Evolutionary conservation across 352 stramenopile genomes (phyloP), one percentile per base, ranked within the genome.

Genomic region (Phytopythium vexans): DNA sequence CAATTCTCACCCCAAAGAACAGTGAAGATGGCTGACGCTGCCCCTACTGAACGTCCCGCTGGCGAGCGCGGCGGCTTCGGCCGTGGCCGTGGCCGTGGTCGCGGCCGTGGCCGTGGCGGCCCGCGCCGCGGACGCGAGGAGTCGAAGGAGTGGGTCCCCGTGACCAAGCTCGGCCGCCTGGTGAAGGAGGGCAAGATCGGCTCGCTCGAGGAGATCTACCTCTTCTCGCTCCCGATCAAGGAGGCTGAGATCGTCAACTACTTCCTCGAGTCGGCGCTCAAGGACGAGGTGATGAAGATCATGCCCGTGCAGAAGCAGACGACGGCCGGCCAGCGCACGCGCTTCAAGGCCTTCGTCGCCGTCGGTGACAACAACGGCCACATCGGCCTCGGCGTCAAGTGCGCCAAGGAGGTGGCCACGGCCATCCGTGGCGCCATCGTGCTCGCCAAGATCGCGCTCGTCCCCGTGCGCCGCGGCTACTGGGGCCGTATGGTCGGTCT

Each of bases 271-370:
- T 74, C 96, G 55, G 96, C 93, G 77, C 96, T 99, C 55, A 98
- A 99, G 75, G 97, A 99, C 76, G 97, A 99, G 72, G 97, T 99
- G 49, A 99, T 99, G 97, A 99, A 99, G 89, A 99, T 99, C 86
- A 99, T 99, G 95, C 97, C 97, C 56, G 97, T 99, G 50, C 97
- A 99, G 84, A 99, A 99, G 94, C 97, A 99, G 84, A 99, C 95
- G 48, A 98, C 95, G 41, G 97, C 97, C 59, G 97, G 97, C 86
- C 97, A 99, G 89, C 89, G 97, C 59, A 99, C 97, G 64, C 91
- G 97, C 58, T 99, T 99, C 93, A 99, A 99, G 88, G 97, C 97
- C 37, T 99, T 99, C 74, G 97, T 99, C 33, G 97, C 97, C 57
- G 94, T 99, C 51, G 97, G 97, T 66, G 97, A 99, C 77, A 84